phyloP scores from a whole-genome alignment of 31 red algal species.

The Odonthalia washingtoniensis region DNA sequence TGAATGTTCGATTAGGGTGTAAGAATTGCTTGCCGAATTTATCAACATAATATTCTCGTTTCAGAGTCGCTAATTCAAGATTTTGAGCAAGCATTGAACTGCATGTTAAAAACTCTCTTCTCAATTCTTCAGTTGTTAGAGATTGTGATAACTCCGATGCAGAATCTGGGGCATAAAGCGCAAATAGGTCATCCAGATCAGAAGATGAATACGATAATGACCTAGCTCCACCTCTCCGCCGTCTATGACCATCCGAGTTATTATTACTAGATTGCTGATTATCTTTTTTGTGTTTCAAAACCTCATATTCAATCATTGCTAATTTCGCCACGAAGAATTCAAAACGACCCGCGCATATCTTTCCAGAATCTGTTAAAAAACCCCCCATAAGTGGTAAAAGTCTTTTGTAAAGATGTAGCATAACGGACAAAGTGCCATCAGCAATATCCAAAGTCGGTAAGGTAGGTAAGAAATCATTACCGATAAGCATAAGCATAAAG shows the following conservation, averaged over 20 bases:
- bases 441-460: constrained; percentile 87
- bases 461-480: constrained; percentile 96
- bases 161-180: constrained; percentile 26
- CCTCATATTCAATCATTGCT: constrained; percentile 73
- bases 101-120: background rate
- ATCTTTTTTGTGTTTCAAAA: constrained; percentile 30
- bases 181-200: constrained; percentile 76
- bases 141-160: background rate
- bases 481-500: constrained; percentile 91
- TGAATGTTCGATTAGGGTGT: background rate
- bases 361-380: constrained; percentile 78
- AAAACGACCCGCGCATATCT: constrained; percentile 71
- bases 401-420: constrained; percentile 90
- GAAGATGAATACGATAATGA: constrained; percentile 38
- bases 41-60: constrained; percentile 76
- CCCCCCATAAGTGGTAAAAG: constrained; percentile 84
- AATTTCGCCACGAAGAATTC: constrained; percentile 89
- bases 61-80: constrained; percentile 45
- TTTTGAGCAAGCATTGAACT: background rate
- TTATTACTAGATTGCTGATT: background rate
- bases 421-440: constrained; percentile 82
- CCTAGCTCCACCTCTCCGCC: background rate
- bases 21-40: constrained; percentile 69
- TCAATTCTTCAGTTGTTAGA: background rate
- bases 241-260: background rate